Evolutionary conservation across 2,329 filamentous ascomycete species (phyloP), one percentile per base, ranked within the genome.

Genomic region (Claviceps fusiformis): DNA sequence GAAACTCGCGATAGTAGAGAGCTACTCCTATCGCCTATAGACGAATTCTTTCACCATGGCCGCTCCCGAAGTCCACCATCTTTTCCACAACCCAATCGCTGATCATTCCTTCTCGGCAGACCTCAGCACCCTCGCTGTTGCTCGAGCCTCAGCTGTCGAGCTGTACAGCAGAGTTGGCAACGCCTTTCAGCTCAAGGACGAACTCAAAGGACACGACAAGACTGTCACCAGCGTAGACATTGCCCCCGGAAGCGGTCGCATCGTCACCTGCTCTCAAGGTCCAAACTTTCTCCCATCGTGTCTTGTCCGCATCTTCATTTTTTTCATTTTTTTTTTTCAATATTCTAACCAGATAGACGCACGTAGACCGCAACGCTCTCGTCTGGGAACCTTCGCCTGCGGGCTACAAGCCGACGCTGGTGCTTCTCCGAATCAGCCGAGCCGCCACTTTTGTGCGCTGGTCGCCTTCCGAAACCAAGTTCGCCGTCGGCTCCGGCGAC

Each of bases 31-130:
- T 72, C 67, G 70, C 62, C 59, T 76, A 51, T 31, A 52, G 11
- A 43, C 58, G 57, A 41, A 17, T 54, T 50, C 52, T 53, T 19
- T 59, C 70, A 78, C 54, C 57, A 97, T 97, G 92, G 78, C 88
- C 55, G 71, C 85, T 57, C 89, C 91, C 61, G 89, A 97, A 78
- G 87, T 95, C 57, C 89, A 97, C 74, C 91, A 97, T 67, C 86
- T 98, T 62, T 98, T 98, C 76, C 90, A 97, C 75, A 83, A 86
- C 63, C 90, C 92, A 59, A 96, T 98, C 67, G 89, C 89, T 62
- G 93, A 98, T 77, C 93, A 98, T 73, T 96, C 92, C 56, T 98
- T 98, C 81, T 95, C 91, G 61, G 84, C 89, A 59, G 93, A 98
- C 74, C 88, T 85, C 68, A 77, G 84, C 70, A 91, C 86, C 33